phyloP scores from a whole-genome alignment of 2,329 filamentous ascomycete genomes.

The Ambrosiella xylebori region DNA sequence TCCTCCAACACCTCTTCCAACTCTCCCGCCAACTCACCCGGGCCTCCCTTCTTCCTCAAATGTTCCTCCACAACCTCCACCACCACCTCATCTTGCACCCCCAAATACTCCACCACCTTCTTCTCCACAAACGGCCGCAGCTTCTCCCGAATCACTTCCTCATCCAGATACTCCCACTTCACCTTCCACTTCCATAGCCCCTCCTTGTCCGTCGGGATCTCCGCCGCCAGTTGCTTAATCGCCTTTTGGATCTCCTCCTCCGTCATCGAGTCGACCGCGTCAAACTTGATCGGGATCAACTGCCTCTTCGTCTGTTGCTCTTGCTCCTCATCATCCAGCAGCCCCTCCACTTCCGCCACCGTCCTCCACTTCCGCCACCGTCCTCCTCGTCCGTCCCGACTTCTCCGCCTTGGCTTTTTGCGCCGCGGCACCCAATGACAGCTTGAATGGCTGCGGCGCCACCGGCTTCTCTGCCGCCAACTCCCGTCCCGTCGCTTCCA shows the following conservation, averaged over 20 bases:
- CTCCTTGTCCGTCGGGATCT: constrained; percentile 75
- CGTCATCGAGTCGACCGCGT: constrained; percentile 48
- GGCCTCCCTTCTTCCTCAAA: constrained; percentile 54
- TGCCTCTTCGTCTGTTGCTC: constrained; percentile 52
- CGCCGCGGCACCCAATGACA: constrained; percentile 77
- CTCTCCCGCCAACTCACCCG: constrained; percentile 69
- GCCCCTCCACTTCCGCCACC: constrained; percentile 80
- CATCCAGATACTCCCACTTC: constrained; percentile 82
- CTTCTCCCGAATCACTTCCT: constrained; percentile 64
- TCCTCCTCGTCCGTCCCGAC: constrained; percentile 46
- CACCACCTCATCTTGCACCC: constrained; percentile 88
- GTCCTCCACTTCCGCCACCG: constrained; percentile 34
- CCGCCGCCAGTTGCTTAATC: constrained; percentile 63
- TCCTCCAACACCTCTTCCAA: constrained; percentile 83
- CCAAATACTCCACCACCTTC: constrained; percentile 93
- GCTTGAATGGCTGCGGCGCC: constrained; percentile 69
- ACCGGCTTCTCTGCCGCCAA: constrained; percentile 27
- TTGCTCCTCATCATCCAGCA: constrained; percentile 90
- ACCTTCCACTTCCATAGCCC: constrained; percentile 86
- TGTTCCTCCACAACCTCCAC: constrained; percentile 87
- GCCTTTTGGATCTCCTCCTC: constrained; percentile 79
- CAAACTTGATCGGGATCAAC: constrained; percentile 69
- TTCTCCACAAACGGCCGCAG: constrained; percentile 91
- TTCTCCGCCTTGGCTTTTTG: constrained; percentile 49
- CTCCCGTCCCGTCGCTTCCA: constrained; percentile 68